Base-by-base conservation (phyloP, 1,284 basidiomycete genomes). In the Tylopilus orsonianus region DNA sequence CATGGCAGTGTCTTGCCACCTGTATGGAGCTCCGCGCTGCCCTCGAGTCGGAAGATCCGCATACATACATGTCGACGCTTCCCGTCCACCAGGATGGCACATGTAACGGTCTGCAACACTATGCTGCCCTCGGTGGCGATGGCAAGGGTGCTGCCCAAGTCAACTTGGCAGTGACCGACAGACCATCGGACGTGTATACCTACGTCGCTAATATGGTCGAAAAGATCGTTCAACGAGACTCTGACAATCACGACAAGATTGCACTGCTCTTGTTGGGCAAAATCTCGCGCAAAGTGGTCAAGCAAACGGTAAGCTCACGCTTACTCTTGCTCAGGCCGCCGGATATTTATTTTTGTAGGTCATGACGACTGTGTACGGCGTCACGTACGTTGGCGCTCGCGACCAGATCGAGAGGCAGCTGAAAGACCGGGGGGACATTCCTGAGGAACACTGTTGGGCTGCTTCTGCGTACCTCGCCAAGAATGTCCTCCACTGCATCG, bases 341-440 rank as follows among this genome's bases (percentile, higher is more conserved):
- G n/a, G n/a, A n/a, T n/a, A n/a, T n/a, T n/a, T n/a, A n/a, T 37
- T 40, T 5, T 30, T 41, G 2, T 54, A 87, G 81, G 92, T 98
- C 59, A 99, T 99, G 97, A 99, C 97, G 0, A 99, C 97, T 9
- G 97, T 99, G 30, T 99, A 99, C 66, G 96, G 95, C 36, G 96
- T 99, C 19, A 99, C 96, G 0, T 97, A 88, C 68, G 75, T 98
- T 48, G 97, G 96, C 29, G 97, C 96, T 22, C 84, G 94, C 49
- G 93, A 94, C 24, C 97, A 99, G 71, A 97, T 98, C 50, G 88
- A 93, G 71, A 88, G 75, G 61, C 95, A 98, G 72, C 74, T 99
- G 33, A 80, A 78, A 54, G 90, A 90, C 45, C 77, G 87, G 43
- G 81, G 81, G 29, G 90, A 90, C 55, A 77, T 97, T 30, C 77